Percentiles rank a stretch among this genome's conserved stretches.
Conservation (phyloP, 768 basidiomycete species). For the Macrolepiota albuminosa region DNA sequence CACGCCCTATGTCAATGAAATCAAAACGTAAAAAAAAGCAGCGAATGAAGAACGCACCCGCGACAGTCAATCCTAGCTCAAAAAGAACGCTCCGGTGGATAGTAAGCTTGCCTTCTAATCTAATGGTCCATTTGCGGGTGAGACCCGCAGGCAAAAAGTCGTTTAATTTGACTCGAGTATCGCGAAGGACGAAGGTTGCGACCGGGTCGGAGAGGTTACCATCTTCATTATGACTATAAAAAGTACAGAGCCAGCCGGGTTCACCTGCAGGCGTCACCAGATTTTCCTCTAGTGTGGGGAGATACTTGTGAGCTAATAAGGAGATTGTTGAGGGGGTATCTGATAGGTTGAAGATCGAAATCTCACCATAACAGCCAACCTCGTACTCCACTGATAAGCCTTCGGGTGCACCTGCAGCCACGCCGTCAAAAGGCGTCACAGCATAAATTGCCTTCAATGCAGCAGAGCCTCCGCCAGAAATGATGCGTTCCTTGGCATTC, state of each 20-base stretch:
- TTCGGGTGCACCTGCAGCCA: slow-evolving; percentile 43
- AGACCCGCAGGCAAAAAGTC: slow-evolving; percentile 60
- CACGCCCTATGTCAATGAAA: slow-evolving; percentile 33
- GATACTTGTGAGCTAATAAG: slow-evolving; percentile 54
- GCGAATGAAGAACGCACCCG: slow-evolving; percentile 32
- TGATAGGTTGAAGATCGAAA: slow-evolving; percentile 1
- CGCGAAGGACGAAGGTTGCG: slow-evolving; percentile 43
- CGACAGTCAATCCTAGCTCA: slow-evolving; percentile 60
- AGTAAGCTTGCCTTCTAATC: slow-evolving; percentile 47
- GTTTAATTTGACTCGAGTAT: slow-evolving; percentile 62
- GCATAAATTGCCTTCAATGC: slow-evolving; percentile 66
- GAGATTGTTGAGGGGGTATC: neutral
- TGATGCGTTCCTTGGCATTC: slow-evolving; percentile 58
- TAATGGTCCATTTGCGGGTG: slow-evolving; percentile 50
- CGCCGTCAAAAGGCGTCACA: slow-evolving; percentile 59
- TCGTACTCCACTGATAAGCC: slow-evolving; percentile 49
- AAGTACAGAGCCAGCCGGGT: slow-evolving; percentile 59
- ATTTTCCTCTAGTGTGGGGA: slow-evolving; percentile 61
- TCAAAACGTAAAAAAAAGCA: neutral
- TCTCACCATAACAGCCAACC: slow-evolving; percentile 63
- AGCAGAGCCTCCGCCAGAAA: slow-evolving; percentile 77
- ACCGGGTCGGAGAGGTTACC: slow-evolving; percentile 43
- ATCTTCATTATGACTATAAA: slow-evolving; percentile 50
- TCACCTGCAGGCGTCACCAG: slow-evolving; percentile 48
- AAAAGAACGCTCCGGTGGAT: slow-evolving; percentile 44